Conservation (phyloP, 176 grass and related monocot genomes). For the Zea luxurians region DNA sequence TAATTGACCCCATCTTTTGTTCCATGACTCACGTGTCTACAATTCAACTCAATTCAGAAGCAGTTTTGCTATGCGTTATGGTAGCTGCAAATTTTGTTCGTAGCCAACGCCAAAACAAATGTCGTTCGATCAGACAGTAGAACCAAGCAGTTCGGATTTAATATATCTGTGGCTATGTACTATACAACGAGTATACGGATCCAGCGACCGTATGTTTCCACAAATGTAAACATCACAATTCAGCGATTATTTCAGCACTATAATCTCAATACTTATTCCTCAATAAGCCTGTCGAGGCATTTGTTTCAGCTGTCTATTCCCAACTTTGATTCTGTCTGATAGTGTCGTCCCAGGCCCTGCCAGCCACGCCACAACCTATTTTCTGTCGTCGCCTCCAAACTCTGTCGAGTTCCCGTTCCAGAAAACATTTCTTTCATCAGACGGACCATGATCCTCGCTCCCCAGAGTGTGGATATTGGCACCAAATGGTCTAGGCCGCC, state of each 20-base stretch:
- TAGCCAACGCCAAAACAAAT: not conserved
- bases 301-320: not conserved
- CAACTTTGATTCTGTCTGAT: not conserved
- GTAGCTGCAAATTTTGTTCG: not conserved
- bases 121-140: not conserved
- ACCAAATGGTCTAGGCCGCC: constrained; percentile 55
- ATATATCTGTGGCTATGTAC: not conserved
- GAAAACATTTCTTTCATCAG: constrained; percentile 72
- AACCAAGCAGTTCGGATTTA: not conserved
- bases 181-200: not conserved
- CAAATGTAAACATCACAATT: not conserved
- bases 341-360: not conserved
- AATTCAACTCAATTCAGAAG: no score
- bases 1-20: no score
- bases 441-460: constrained; percentile 44
- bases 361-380: constrained; percentile 35
- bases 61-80: not conserved
- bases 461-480: constrained; percentile 85
- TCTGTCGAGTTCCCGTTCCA: constrained; percentile 99
- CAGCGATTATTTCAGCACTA: not conserved
- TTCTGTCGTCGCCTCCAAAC: constrained; percentile 76
- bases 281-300: not conserved
- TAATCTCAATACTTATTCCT: not conserved
- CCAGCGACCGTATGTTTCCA: not conserved
- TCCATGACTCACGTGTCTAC: no score